Conservation (phyloP, 2,329 filamentous ascomycete genomes). For the Penicillium sp. region DNA sequence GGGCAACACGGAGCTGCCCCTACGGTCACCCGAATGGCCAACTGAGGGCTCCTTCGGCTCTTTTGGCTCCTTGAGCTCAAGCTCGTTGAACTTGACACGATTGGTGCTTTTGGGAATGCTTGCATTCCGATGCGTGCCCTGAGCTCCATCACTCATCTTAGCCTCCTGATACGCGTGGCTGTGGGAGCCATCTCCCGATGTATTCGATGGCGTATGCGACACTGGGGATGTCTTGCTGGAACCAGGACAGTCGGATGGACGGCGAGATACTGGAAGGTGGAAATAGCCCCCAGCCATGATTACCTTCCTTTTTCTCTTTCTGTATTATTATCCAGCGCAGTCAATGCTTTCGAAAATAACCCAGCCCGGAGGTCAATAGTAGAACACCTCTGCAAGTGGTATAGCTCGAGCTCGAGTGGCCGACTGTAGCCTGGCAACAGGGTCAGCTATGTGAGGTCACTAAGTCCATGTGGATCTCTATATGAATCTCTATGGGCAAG, state of each 20-base stretch:
- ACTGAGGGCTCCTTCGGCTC: constrained; percentile 16
- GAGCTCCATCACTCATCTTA: constrained; percentile 22
- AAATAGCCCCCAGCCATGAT: constrained; percentile 35
- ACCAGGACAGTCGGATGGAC: constrained; percentile 22
- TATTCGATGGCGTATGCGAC: constrained; percentile 22
- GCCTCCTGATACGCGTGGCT: constrained; percentile 13
- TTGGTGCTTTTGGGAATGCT: constrained; percentile 35
- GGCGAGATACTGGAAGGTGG: constrained; percentile 29
- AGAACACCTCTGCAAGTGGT: not conserved
- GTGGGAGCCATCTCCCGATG: constrained; percentile 23
- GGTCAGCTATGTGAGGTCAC: constrained; percentile 22
- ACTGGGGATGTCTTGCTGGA: constrained; percentile 21
- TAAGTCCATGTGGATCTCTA: not conserved
- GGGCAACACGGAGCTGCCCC: constrained; percentile 24
- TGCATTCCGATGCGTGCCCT: constrained; percentile 36
- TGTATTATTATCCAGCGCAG: not conserved
- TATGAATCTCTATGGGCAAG: not conserved
- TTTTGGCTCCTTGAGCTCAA: constrained; percentile 15
- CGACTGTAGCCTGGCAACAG: constrained; percentile 20
- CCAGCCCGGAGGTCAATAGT: not conserved
- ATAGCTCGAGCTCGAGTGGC: constrained; percentile 2
- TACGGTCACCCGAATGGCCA: constrained; percentile 28
- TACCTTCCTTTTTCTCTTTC: constrained; percentile 1
- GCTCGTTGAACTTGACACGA: constrained; percentile 32
- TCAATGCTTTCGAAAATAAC: not conserved